A percentile compares a stretch with the other conserved stretches of the same genome.
Conservation (phyloP, 352 stramenopile genomes). For the Blastocystis hominis region DNA sequence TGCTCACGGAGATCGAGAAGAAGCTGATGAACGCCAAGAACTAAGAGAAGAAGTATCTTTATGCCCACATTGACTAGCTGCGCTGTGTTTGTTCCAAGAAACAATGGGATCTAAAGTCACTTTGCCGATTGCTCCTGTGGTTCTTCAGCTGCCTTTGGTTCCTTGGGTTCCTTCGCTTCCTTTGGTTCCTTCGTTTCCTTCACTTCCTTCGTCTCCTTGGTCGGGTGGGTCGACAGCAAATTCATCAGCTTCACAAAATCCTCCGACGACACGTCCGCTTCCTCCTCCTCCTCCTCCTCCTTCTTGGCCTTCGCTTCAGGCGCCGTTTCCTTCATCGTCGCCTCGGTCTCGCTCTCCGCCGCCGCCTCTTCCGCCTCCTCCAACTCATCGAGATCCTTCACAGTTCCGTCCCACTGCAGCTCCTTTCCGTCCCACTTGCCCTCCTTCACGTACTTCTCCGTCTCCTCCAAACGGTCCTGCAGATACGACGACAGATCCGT, state of each 20-base stretch:
- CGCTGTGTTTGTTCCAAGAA: not conserved
- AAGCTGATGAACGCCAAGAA: conserved; percentile 65
- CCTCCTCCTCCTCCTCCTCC: not conserved
- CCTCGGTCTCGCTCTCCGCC: not conserved
- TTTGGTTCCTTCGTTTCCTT: not conserved
- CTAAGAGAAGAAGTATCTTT: not conserved
- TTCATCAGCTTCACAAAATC: conserved; percentile 50
- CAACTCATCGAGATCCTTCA: not conserved
- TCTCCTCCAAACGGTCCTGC: not conserved
- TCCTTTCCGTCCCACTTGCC: not conserved
- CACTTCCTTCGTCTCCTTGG: not conserved
- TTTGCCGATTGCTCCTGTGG: not conserved
- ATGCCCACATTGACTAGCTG: not conserved
- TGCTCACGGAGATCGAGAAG: conserved; percentile 74
- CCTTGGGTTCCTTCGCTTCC: not conserved
- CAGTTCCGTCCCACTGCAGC: not conserved
- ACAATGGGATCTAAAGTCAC: not conserved
- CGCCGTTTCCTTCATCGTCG: not conserved
- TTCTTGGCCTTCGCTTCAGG: not conserved
- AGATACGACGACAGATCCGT: not conserved
- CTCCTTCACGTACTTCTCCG: not conserved
- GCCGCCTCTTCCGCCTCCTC: not conserved
- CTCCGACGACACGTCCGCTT: not conserved
- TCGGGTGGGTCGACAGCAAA: not conserved
- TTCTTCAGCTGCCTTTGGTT: not conserved